A percentile compares a stretch with the other conserved stretches of the same genome.
phyloP scores from a whole-genome alignment of 129 eudicot genomes.

The Mikania micrantha region DNA sequence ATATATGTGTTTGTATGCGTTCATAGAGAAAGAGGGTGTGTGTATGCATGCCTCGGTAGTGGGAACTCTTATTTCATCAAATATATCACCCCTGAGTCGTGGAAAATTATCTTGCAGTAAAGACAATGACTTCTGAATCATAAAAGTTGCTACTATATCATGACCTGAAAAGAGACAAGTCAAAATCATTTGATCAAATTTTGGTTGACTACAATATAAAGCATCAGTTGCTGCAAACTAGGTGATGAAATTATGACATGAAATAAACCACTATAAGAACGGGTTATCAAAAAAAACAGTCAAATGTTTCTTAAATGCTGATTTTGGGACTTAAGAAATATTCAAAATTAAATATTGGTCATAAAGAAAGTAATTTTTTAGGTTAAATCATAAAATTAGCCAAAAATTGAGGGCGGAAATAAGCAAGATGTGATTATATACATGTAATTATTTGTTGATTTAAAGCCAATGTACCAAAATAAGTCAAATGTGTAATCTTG shows the following conservation, averaged over 20 bases:
- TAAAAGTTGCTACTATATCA: slow-evolving; percentile 81
- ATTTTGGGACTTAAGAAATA: background rate
- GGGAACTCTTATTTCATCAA: slow-evolving; percentile 64
- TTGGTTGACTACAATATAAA: slow-evolving; percentile 9
- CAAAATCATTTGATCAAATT: background rate
- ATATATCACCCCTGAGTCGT: slow-evolving; percentile 68
- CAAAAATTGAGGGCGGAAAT: background rate
- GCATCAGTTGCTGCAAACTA: background rate
- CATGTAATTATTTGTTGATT: background rate
- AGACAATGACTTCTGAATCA: slow-evolving; percentile 56
- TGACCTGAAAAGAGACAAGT: slow-evolving; percentile 47
- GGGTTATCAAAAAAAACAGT: slow-evolving; percentile 1
- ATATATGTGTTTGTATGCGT: too few relatives aligned
- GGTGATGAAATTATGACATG: slow-evolving; percentile 3
- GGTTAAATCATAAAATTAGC: background rate
- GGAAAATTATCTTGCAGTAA: slow-evolving; percentile 52
- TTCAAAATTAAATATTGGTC: background rate
- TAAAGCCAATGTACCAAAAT: background rate
- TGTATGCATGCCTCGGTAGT: slow-evolving; percentile 45
- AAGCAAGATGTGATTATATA: background rate
- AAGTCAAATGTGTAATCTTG: background rate
- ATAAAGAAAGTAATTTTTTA: background rate
- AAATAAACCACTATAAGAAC: slow-evolving; percentile 8
- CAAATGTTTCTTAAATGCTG: background rate
- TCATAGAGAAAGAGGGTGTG: slow-evolving; percentile 9